phyloP scores from a whole-genome alignment of 345 rosid species.

The Excoecaria cochinchinensis region DNA sequence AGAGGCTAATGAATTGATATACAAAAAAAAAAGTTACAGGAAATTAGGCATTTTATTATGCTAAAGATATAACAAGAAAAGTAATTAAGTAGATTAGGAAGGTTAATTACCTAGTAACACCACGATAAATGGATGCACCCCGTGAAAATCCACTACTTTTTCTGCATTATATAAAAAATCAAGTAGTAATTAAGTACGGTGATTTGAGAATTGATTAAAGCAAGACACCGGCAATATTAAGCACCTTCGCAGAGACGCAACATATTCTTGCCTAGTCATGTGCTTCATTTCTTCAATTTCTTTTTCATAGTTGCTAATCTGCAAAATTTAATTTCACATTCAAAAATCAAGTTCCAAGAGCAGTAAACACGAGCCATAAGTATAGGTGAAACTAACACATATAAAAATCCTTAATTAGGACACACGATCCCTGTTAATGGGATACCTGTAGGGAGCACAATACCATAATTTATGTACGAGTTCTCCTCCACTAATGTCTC shows the following conservation, averaged over 20 bases:
- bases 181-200: background rate
- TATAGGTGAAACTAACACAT: slow-evolving; percentile 2
- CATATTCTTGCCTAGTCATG: slow-evolving; percentile 35
- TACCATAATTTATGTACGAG: background rate
- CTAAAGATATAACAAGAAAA: background rate
- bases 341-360: background rate
- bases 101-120: slow-evolving; percentile 28
- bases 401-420: background rate
- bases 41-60: too few species aligned
- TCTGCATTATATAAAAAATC: slow-evolving; percentile 9
- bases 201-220: background rate
- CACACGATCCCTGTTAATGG: slow-evolving; percentile 8
- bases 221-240: background rate
- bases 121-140: slow-evolving; percentile 34
- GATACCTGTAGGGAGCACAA: slow-evolving; percentile 24
- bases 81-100: background rate
- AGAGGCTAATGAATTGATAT: too few species aligned
- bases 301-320: slow-evolving; percentile 29
- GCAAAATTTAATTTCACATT: slow-evolving; percentile 1
- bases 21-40: too few species aligned
- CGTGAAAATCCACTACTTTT: slow-evolving; percentile 36
- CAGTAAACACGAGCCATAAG: slow-evolving; percentile 20
- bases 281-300: slow-evolving; percentile 24
- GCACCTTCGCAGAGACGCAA: slow-evolving; percentile 33
- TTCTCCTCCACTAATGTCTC: slow-evolving; percentile 10